A percentile compares a stretch with the other conserved stretches of the same genome.
These are phyloP conservation scores for Trametes punicea DNA, from an alignment of 768 basidiomycete species.

Conservation along the genomic window DNA sequence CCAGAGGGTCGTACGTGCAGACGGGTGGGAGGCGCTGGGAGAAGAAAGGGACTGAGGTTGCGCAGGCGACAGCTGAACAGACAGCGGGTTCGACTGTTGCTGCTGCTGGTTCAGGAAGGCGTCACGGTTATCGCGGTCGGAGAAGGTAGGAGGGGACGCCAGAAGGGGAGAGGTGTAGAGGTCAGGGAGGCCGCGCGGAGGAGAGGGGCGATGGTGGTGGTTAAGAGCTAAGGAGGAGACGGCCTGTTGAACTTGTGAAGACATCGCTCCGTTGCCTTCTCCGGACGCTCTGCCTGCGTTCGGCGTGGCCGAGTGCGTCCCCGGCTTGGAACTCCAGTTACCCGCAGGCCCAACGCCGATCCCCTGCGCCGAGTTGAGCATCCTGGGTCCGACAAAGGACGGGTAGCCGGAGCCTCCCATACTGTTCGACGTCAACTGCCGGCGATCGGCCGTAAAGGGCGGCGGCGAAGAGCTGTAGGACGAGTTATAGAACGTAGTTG, in stretches of 20 bases:
- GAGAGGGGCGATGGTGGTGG: constrained; percentile 30
- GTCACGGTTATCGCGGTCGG: constrained; percentile 25
- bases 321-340: constrained; percentile 21
- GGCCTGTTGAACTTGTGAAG: constrained; percentile 27
- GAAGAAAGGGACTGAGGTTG: constrained; percentile 27
- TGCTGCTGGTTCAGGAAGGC: constrained; percentile 19
- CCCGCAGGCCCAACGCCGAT: constrained; percentile 16
- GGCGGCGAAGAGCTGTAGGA: constrained; percentile 25
- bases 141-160: constrained; percentile 17
- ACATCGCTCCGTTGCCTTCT: constrained; percentile 12
- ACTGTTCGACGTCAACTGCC: constrained; percentile 13
- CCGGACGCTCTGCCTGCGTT: constrained; percentile 19
- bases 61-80: constrained; percentile 26
- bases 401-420: constrained; percentile 21
- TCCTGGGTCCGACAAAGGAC: constrained; percentile 25
- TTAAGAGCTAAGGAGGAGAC: constrained; percentile 26
- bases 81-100: constrained; percentile 26
- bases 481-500: constrained; percentile 14
- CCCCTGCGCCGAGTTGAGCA: constrained; percentile 21
- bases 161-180: constrained; percentile 24
- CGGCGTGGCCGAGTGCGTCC: constrained; percentile 17
- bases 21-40: constrained; percentile 20
- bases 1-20: constrained; percentile 62
- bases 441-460: constrained; percentile 23
- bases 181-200: constrained; percentile 23